Evolutionary conservation across 2,329 filamentous ascomycete species (phyloP), one percentile per base, ranked within the genome.

Genomic region (Penicillium brasilianum): DNA sequence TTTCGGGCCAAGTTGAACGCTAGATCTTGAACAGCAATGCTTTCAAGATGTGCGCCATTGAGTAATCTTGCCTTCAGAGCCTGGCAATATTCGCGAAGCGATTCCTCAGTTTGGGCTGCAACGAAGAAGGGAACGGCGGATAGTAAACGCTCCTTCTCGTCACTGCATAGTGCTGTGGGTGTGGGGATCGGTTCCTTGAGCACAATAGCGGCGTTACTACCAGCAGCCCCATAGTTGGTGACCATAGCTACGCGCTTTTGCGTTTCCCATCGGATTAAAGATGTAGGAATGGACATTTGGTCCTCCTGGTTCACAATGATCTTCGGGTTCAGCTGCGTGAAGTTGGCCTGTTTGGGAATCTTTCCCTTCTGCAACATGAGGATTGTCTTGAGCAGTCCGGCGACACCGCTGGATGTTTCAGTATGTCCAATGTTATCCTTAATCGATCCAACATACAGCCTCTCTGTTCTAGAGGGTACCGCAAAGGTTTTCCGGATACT

Each of bases 381-480:
- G 20, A 72, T 18, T 1, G 59, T 48, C 43, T 73, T 71, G 30
- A 72, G 36, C 55, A 59, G 69, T n/a, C 9, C 64, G 2, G 67
- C 68, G 0, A 70, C 66, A 0, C 74, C 74, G 0, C 73, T 68
- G 0, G 70, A 66, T 0, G 63, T 65, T 58, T 74, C 73, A 1
- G 60, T 44, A 50, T 76, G 74, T 3, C 74, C 74, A 13, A 74
- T 66, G 41, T 65, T 66, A 5, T 61, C 70, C 39, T 74, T 75
- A 55, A 73, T 55, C 25, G 70, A 69, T 1, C 58, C 63, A 1
- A 72, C 13, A 37, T 48, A 25, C 41, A 59, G n/a, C 65, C 28
- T 9, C 37, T 22, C 2, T 18, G 20, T 43, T 53, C 39, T 43
- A 34, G 30, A 13, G 1, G 43, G 8, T 2, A 32, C 22, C 4